phyloP scores from a whole-genome alignment of 2,329 filamentous ascomycete genomes.

The Zalaria obscura region DNA sequence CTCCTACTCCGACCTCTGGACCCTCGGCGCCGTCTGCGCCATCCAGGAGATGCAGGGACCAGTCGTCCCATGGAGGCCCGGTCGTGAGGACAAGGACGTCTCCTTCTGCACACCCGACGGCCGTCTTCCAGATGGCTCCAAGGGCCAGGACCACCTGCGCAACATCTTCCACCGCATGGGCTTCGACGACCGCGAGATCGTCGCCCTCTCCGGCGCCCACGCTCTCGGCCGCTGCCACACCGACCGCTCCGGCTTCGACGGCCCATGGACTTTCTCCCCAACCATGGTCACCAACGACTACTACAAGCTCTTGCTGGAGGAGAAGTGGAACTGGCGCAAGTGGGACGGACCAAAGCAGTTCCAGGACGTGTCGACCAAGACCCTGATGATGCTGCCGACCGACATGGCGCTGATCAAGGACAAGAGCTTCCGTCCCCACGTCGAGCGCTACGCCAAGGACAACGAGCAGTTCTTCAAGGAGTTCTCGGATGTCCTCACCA shows the following conservation, averaged over 20 bases:
- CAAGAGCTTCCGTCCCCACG: constrained; percentile 66
- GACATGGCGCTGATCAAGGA: constrained; percentile 81
- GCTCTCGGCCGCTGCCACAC: constrained; percentile 81
- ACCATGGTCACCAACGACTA: constrained; percentile 91
- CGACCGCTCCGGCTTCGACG: constrained; percentile 75
- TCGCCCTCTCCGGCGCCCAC: constrained; percentile 75
- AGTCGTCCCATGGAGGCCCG: constrained; percentile 73
- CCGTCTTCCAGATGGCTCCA: constrained; percentile 67
- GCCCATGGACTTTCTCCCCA: constrained; percentile 85
- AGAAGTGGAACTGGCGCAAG: constrained; percentile 88
- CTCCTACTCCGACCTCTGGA: constrained; percentile 93
- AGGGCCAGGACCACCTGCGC: constrained; percentile 71
- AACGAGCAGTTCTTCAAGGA: constrained; percentile 88
- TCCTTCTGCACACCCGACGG: constrained; percentile 86
- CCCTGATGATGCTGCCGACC: constrained; percentile 92
- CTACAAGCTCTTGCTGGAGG: constrained; percentile 71
- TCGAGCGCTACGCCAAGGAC: constrained; percentile 83
- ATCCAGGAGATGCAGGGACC: constrained; percentile 95
- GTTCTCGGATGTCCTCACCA: constrained; percentile 63
- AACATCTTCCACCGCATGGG: constrained; percentile 94
- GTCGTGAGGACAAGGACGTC: constrained; percentile 66
- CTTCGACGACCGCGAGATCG: constrained; percentile 94
- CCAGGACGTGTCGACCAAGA: constrained; percentile 76
- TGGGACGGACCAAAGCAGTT: constrained; percentile 85
- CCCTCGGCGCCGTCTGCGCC: constrained; percentile 67